Percentiles rank a stretch among this genome's conserved stretches.
Conservation (phyloP, 768 basidiomycete species). For the Hysterangium stoloniferum region DNA sequence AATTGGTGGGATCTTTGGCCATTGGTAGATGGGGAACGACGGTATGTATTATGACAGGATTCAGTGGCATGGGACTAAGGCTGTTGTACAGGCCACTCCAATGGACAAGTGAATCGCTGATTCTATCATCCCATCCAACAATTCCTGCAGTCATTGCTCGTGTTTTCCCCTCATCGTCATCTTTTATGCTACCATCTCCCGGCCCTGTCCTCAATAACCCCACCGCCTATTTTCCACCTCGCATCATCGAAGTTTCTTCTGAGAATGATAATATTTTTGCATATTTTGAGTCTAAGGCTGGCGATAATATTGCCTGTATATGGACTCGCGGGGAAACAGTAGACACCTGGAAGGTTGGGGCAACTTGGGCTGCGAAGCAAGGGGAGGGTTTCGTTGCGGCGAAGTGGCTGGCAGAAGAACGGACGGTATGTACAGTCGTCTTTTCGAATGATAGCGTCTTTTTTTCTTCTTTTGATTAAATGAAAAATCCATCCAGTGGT, state of each 20-base stretch:
- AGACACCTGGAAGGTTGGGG: slow-evolving; percentile 53
- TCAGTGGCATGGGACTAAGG: slow-evolving; percentile 11
- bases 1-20: slow-evolving; percentile 73
- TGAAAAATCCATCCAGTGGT: slow-evolving; percentile 43
- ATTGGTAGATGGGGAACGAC: slow-evolving; percentile 46
- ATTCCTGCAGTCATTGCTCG: slow-evolving; percentile 53
- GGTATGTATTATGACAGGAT: slow-evolving; percentile 30
- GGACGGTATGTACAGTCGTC: slow-evolving; percentile 41
- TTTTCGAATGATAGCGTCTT: background rate
- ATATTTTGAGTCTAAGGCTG: slow-evolving; percentile 55
- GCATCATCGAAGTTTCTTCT: slow-evolving; percentile 52
- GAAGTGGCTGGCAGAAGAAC: slow-evolving; percentile 49
- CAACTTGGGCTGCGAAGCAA: slow-evolving; percentile 45
- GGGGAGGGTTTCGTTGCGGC: slow-evolving; percentile 54
- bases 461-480: no score
- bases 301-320: slow-evolving; percentile 54
- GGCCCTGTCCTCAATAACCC: slow-evolving; percentile 38
- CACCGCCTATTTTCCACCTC: slow-evolving; percentile 50
- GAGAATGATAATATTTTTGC: slow-evolving; percentile 62
- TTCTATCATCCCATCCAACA: slow-evolving; percentile 61
- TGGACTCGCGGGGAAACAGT: slow-evolving; percentile 55
- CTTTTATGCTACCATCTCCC: slow-evolving; percentile 53
- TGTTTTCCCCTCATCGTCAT: slow-evolving; percentile 62
- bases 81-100: slow-evolving; percentile 45
- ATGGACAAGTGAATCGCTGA: slow-evolving; percentile 63